phyloP scores from a whole-genome alignment of 2,329 filamentous ascomycete genomes.

The Claviceps sp. region DNA sequence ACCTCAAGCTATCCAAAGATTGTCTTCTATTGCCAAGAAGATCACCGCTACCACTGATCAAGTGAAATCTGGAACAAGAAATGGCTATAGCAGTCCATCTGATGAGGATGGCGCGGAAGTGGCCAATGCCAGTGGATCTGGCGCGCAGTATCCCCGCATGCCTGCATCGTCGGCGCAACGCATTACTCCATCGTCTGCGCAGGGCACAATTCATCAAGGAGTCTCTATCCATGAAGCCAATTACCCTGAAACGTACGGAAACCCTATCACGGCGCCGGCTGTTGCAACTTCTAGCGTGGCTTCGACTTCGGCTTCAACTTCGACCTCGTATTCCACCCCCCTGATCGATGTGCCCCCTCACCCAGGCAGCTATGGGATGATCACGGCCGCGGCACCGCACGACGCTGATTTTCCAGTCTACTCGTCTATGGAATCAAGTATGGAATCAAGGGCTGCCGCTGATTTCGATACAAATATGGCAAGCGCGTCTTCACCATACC shows the following conservation, averaged over 20 bases:
- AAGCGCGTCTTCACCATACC: constrained; percentile 15
- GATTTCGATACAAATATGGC: constrained; percentile 9
- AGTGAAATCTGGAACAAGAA: constrained; percentile 20
- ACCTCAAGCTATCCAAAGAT: constrained; percentile 42
- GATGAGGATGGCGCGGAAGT: constrained; percentile 1
- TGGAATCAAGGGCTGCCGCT: constrained; percentile 8
- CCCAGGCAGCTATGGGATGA: constrained; percentile 29
- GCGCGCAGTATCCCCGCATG: neutral
- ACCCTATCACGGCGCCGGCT: neutral
- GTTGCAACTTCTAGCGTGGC: neutral
- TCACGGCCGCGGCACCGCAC: constrained; percentile 35
- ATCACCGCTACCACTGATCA: constrained; percentile 41
- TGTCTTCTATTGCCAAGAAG: constrained; percentile 43
- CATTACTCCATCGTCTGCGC: too few species aligned
- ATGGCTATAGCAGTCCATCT: constrained; percentile 5
- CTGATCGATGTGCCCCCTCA: constrained; percentile 5
- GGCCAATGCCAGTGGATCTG: neutral
- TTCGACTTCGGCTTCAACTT: neutral
- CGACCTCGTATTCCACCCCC: neutral
- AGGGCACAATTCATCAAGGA: neutral
- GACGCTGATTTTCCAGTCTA: constrained; percentile 41
- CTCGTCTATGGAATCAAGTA: constrained; percentile 11
- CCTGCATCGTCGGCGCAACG: neutral
- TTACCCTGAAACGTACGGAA: neutral
- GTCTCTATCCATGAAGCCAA: neutral